Conservation (phyloP, 2,329 filamentous ascomycete species). For the Thielaviopsis musarum region DNA sequence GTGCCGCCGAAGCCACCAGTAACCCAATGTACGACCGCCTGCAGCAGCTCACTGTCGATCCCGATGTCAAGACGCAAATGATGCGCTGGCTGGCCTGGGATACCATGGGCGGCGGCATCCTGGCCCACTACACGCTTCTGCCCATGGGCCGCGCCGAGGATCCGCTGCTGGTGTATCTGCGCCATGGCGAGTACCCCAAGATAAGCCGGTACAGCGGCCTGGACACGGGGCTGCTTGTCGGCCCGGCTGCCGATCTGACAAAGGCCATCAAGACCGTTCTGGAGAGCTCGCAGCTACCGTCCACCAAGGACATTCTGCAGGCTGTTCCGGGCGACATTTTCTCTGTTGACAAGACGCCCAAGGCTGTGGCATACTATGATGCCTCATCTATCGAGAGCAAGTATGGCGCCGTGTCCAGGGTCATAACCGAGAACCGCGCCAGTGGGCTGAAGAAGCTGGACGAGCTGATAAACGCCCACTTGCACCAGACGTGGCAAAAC, state of each 20-base stretch:
- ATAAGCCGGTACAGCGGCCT: slow-evolving; percentile 61
- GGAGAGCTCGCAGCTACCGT: slow-evolving; percentile 34
- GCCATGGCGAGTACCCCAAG: slow-evolving; percentile 56
- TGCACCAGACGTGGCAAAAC: slow-evolving; percentile 75
- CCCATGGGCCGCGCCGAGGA: slow-evolving; percentile 72
- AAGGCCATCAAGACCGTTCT: slow-evolving; percentile 45
- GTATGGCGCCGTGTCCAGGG: slow-evolving; percentile 51
- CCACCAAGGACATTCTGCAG: slow-evolving; percentile 45
- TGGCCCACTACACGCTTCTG: slow-evolving; percentile 63
- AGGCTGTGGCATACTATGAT: slow-evolving; percentile 65
- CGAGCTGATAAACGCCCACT: slow-evolving; percentile 63
- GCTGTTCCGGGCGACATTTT: slow-evolving; percentile 44
- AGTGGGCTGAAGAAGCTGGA: slow-evolving; percentile 50
- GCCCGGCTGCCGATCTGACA: slow-evolving; percentile 46
- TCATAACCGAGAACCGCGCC: slow-evolving; percentile 37
- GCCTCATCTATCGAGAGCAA: slow-evolving; percentile 40
- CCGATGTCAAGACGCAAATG: slow-evolving; percentile 48
- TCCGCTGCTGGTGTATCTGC: slow-evolving; percentile 51
- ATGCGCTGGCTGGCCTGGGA: slow-evolving; percentile 88
- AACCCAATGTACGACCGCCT: slow-evolving; percentile 64
- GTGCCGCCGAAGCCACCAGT: slow-evolving; percentile 61
- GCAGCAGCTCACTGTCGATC: slow-evolving; percentile 43
- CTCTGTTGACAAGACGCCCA: slow-evolving; percentile 44
- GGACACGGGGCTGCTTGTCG: slow-evolving; percentile 55
- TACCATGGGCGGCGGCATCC: slow-evolving; percentile 68